Evolutionary conservation across 139 green algal genomes (phyloP).

Genomic region (Diplosphaera chodatii): DNA sequence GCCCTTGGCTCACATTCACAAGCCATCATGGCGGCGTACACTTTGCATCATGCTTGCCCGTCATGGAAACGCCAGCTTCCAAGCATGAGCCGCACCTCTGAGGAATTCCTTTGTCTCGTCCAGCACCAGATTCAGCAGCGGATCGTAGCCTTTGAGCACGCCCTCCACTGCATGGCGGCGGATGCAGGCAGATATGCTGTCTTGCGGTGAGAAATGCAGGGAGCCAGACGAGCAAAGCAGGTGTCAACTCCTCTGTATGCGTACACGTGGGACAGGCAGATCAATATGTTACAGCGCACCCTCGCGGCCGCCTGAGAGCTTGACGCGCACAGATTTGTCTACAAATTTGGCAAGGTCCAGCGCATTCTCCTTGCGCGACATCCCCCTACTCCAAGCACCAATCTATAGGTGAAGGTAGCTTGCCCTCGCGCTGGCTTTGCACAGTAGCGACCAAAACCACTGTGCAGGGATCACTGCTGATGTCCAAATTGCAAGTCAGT

Average conservation of each 20-base stretch:
- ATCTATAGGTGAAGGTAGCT: no score
- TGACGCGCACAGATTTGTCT: constrained; percentile 91
- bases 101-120: constrained; percentile 89
- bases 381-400: constrained; percentile 8
- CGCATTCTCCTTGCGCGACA: constrained; percentile 75
- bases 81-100: constrained; percentile 49
- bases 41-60: neutral
- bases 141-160: constrained; percentile 94
- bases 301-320: constrained; percentile 88
- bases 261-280: no score
- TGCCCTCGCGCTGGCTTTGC: no score
- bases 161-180: constrained; percentile 69
- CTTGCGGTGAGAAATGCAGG: neutral
- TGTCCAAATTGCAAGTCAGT: no score
- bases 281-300: constrained; percentile 32
- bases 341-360: constrained; percentile 93
- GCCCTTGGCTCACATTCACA: no score
- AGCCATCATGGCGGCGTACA: no score
- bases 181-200: neutral
- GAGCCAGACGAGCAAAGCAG: no score
- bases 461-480: no score
- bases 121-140: constrained; percentile 96
- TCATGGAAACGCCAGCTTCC: no score
- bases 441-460: no score
- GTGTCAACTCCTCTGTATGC: no score